A percentile compares a stretch with the other conserved stretches of the same genome.
These are phyloP conservation scores for Pholiota molesta DNA, from an alignment of 768 basidiomycete species.

Conservation along the genomic window DNA sequence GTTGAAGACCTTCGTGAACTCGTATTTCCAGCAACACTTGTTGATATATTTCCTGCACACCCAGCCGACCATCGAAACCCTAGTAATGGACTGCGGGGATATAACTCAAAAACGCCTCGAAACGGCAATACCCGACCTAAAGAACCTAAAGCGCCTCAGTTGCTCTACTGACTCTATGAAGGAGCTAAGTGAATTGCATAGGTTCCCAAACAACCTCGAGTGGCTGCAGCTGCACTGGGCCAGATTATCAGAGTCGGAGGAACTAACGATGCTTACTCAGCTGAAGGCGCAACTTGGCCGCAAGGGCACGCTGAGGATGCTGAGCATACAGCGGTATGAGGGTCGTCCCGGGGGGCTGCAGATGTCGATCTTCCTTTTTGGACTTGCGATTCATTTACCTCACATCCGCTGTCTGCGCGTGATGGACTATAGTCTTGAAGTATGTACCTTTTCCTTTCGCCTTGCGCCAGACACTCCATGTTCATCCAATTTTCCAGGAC, in stretches of 20 bases:
- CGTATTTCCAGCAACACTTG: background rate
- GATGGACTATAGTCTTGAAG: background rate
- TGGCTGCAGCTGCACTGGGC: background rate
- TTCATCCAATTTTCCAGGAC: too few species aligned
- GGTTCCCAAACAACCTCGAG: background rate
- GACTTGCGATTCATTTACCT: background rate
- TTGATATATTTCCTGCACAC: background rate
- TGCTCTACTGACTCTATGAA: background rate
- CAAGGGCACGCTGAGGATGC: background rate
- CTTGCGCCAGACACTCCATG: background rate
- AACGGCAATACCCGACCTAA: background rate
- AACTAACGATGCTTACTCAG: background rate
- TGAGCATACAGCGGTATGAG: background rate
- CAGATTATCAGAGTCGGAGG: background rate
- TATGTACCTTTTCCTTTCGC: background rate
- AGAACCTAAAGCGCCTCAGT: background rate
- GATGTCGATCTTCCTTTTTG: background rate
- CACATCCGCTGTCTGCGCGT: background rate
- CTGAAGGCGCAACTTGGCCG: background rate
- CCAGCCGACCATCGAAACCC: background rate
- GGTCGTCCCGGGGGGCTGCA: background rate
- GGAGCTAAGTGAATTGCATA: background rate
- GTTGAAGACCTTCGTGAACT: background rate
- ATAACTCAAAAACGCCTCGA: background rate
- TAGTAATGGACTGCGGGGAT: background rate